Percentiles rank a stretch among this genome's conserved stretches.
phyloP scores from a whole-genome alignment of 495 filamentous ascomycete species.

The Poronia punctata region DNA sequence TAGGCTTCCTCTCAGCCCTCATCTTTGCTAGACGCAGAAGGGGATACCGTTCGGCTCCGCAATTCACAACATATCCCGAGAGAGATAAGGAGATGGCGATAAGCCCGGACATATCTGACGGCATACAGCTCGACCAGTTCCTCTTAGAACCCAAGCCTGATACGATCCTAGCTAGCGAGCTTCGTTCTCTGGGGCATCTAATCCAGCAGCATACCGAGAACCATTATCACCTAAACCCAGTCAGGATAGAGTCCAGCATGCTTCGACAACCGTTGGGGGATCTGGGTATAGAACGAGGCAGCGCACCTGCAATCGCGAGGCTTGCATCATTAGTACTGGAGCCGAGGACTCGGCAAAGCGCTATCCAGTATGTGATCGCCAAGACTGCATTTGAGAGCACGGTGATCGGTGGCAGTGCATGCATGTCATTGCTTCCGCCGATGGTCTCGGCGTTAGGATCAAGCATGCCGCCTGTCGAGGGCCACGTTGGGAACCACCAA shows the following conservation, averaged over 20 bases:
- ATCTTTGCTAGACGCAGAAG: neutral
- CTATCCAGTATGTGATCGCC: constrained; percentile 28
- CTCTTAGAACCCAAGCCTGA: constrained; percentile 26
- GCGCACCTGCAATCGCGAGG: neutral
- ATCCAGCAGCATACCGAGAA: constrained; percentile 29
- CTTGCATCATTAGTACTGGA: constrained; percentile 22
- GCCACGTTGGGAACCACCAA: constrained; percentile 8
- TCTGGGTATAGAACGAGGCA: constrained; percentile 18
- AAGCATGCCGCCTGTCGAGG: constrained; percentile 19
- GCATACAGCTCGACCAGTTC: constrained; percentile 19
- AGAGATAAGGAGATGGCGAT: constrained; percentile 11
- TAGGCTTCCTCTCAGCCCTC: neutral
- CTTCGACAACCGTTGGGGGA: constrained; percentile 17
- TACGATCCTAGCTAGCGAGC: constrained; percentile 22
- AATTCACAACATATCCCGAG: constrained; percentile 6
- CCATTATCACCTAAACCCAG: constrained; percentile 25
- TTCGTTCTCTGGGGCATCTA: constrained; percentile 20
- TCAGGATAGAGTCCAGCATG: constrained; percentile 11
- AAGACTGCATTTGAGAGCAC: constrained; percentile 26
- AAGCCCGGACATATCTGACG: constrained; percentile 5
- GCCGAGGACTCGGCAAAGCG: constrained; percentile 19
- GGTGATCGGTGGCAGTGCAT: constrained; percentile 15
- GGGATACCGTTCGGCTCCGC: neutral
- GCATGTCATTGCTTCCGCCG: constrained; percentile 26
- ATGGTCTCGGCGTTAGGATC: constrained; percentile 23